phyloP scores from a whole-genome alignment of 768 basidiomycete genomes.

The Mycena albidolilacea region DNA sequence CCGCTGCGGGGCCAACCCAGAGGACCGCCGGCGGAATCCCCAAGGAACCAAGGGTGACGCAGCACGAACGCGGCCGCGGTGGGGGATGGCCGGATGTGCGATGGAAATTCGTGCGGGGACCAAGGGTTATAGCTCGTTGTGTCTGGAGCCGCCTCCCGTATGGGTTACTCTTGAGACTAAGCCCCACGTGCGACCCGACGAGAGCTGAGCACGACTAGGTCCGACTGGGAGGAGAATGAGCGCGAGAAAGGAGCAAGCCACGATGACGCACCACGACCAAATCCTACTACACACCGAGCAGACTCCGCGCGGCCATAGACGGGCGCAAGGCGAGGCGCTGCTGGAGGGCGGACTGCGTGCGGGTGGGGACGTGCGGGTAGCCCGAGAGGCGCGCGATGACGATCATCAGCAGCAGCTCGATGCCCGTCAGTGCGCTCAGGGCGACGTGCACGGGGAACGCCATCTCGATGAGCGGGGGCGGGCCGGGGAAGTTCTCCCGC shows the following conservation, averaged over 20 bases:
- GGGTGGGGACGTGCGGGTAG: neutral
- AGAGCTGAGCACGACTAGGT: too few species aligned
- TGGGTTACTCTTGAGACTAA: too few species aligned
- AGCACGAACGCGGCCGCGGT: too few species aligned
- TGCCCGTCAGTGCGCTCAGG: conserved; percentile 21
- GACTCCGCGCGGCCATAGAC: neutral
- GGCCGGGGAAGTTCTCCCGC: conserved; percentile 28
- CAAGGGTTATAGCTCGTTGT: too few species aligned
- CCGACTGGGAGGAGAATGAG: neutral
- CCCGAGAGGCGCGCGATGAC: conserved; percentile 29
- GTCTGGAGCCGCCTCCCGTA: too few species aligned
- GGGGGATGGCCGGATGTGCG: too few species aligned
- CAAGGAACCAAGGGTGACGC: too few species aligned
- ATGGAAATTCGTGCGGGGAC: too few species aligned
- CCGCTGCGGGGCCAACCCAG: too few species aligned
- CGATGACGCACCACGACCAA: neutral
- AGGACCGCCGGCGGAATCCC: too few species aligned
- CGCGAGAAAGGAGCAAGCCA: neutral
- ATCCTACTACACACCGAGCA: neutral
- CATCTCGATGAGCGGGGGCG: conserved; percentile 30
- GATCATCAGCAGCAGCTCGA: conserved; percentile 20
- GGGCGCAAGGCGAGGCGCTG: conserved; percentile 22
- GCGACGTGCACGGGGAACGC: conserved; percentile 28
- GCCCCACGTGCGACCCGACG: too few species aligned
- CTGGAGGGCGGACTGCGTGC: conserved; percentile 12